Evolutionary conservation across 768 basidiomycete species (phyloP).

Genomic region (Pulveroboletus frians): DNA sequence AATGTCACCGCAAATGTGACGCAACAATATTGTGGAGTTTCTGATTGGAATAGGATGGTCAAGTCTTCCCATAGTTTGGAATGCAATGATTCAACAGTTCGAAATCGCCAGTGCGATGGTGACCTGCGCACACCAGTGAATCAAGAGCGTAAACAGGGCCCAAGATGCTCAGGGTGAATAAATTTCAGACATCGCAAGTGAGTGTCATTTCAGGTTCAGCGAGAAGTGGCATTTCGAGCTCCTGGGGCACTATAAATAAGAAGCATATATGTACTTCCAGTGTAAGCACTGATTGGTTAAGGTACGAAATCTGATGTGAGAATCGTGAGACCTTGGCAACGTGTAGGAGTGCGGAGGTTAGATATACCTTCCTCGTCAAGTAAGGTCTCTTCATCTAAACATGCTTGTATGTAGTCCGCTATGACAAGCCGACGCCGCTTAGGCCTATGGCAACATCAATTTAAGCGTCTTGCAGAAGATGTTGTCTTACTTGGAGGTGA

Average conservation of each 20-base stretch:
- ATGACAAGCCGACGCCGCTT: constrained; percentile 76
- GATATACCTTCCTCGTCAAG: constrained; percentile 72
- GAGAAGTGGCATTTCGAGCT: background rate
- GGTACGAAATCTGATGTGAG: constrained; percentile 22
- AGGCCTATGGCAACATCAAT: constrained; percentile 45
- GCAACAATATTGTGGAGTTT: no score
- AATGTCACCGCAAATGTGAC: background rate
- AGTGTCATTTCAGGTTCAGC: background rate
- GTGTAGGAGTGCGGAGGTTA: background rate
- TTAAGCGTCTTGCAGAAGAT: background rate
- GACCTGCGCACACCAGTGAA: no score
- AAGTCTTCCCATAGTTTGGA: background rate
- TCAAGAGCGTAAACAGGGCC: background rate
- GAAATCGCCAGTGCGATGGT: background rate
- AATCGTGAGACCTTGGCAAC: constrained; percentile 1
- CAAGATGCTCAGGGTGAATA: background rate
- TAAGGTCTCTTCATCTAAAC: constrained; percentile 77
- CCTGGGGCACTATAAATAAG: background rate
- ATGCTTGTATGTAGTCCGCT: constrained; percentile 71
- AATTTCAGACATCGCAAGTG: no score
- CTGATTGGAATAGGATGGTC: background rate
- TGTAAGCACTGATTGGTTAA: constrained; percentile 4
- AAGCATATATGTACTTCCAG: background rate
- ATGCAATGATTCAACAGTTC: background rate
- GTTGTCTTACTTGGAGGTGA: constrained; percentile 60